Conservation (phyloP, 2,329 filamentous ascomycete genomes). For the Mycosphaerella arachidis region DNA sequence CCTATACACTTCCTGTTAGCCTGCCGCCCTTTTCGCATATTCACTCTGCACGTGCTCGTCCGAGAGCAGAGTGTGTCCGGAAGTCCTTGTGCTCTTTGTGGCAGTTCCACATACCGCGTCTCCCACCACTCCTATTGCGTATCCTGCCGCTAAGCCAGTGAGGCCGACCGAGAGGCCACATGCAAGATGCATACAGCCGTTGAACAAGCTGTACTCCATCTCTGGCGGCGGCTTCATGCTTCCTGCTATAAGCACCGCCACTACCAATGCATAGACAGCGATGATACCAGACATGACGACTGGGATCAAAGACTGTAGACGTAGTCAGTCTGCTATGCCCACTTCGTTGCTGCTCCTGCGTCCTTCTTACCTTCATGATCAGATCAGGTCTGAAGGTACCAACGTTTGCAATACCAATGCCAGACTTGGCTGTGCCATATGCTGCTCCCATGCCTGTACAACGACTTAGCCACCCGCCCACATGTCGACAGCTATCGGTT, state of each 20-base stretch:
- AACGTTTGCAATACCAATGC: slow-evolving; percentile 80
- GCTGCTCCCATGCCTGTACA: slow-evolving; percentile 65
- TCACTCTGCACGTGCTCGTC: not conserved
- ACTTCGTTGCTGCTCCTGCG: slow-evolving; percentile 13
- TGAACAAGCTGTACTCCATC: slow-evolving; percentile 76
- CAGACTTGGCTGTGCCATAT: slow-evolving; percentile 83
- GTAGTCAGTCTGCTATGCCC: slow-evolving; percentile 21
- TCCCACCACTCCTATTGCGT: slow-evolving; percentile 92
- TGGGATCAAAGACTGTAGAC: slow-evolving; percentile 67
- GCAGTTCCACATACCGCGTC: slow-evolving; percentile 61
- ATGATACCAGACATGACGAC: slow-evolving; percentile 99
- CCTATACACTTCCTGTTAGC: slow-evolving; percentile 36
- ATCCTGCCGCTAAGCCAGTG: slow-evolving; percentile 88
- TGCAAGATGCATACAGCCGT: slow-evolving; percentile 88
- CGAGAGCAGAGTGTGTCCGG: not conserved
- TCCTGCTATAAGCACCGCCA: slow-evolving; percentile 90
- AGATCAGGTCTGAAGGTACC: slow-evolving; percentile 80
- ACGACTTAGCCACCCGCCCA: slow-evolving; percentile 18
- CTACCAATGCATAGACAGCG: slow-evolving; percentile 94
- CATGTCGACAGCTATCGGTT: not conserved
- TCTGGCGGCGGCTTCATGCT: slow-evolving; percentile 70
- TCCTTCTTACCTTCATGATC: slow-evolving; percentile 75
- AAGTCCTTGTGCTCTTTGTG: not conserved
- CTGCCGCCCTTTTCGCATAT: not conserved
- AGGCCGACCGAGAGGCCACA: slow-evolving; percentile 88